Base-by-base conservation (phyloP, 2,329 filamentous ascomycete genomes). In the Talaromyces sp. region DNA sequence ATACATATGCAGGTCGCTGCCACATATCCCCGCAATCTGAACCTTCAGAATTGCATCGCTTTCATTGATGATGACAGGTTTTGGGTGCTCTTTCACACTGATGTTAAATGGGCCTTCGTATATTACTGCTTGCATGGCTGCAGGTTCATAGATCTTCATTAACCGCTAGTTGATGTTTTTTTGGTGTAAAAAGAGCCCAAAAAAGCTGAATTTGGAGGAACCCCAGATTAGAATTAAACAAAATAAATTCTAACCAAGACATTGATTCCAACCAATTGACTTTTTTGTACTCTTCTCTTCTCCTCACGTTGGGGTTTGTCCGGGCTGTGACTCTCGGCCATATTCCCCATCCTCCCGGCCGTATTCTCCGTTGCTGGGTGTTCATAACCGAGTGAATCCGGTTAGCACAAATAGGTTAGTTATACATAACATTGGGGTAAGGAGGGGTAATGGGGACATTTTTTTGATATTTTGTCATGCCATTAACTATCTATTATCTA, bases 1-100 rank as follows among this genome's bases (percentile, higher is more conserved):
- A 77, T 87, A 96, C 62, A 90, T 86, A 75, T 96, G 92, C 34
- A 96, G 81, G 72, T 96, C 91, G 67, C 85, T 92, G 72, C 91
- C 92, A 72, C 92, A 96, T 34, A 96, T 81, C 7, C 89, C 92
- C 27, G 90, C 89, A 65, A 89, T 88, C 61, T 86, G 82, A 27
- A 95, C 89, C 74, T 90, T 92, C 71, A 96, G 84, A 66, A 96
- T 87, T 60, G 92, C 84, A 71, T 96, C 91, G 59, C 81, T 83
- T 7, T 84, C 81, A 63, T 89, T 81, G 65, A 87, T 79, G 64
- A 96, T 81, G 68, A 85, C 83, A 0, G 92, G 92, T 7, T 92
- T 82, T 0, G 90, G 90, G 23, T 90, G 84, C 61, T 93, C 85
- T 76, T 95, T 87, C 56, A 96, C 75, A 0, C 83, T 87, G 60